Evolutionary conservation across 2,329 filamentous ascomycete species (phyloP).

Genomic region (Alternaria rosae): DNA sequence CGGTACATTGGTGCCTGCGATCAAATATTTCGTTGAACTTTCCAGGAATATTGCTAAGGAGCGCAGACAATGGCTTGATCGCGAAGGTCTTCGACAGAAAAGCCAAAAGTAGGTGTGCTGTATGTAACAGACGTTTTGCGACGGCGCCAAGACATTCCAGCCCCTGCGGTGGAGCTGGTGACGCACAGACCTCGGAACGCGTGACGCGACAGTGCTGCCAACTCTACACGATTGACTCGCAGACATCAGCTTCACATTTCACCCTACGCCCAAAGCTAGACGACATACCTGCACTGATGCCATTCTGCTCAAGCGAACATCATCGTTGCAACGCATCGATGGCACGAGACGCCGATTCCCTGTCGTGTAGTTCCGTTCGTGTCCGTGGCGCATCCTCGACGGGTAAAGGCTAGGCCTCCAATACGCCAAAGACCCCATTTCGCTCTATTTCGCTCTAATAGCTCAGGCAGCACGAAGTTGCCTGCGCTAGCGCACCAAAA

Average conservation of each 20-base stretch:
- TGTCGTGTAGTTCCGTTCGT: background rate
- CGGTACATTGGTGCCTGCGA: no score
- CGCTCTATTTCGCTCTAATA: background rate
- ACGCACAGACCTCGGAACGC: background rate
- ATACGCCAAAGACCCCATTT: background rate
- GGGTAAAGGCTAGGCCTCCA: conserved; percentile 2
- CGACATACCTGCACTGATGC: background rate
- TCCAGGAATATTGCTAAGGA: no score
- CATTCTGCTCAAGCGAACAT: background rate
- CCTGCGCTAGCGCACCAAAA: background rate
- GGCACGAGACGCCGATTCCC: background rate
- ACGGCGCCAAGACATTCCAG: background rate
- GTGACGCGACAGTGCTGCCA: background rate
- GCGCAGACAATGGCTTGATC: no score
- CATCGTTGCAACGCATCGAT: background rate
- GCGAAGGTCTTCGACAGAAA: background rate
- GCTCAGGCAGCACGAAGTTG: background rate
- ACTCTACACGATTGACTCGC: background rate
- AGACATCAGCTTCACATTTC: background rate
- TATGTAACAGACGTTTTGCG: background rate
- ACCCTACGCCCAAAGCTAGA: background rate
- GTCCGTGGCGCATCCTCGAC: background rate
- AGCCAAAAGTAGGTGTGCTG: background rate
- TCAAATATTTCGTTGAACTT: no score
- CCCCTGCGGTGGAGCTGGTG: no score